Conservation (phyloP, 805 yeast species). For the Cyberlindnera mrakii region DNA sequence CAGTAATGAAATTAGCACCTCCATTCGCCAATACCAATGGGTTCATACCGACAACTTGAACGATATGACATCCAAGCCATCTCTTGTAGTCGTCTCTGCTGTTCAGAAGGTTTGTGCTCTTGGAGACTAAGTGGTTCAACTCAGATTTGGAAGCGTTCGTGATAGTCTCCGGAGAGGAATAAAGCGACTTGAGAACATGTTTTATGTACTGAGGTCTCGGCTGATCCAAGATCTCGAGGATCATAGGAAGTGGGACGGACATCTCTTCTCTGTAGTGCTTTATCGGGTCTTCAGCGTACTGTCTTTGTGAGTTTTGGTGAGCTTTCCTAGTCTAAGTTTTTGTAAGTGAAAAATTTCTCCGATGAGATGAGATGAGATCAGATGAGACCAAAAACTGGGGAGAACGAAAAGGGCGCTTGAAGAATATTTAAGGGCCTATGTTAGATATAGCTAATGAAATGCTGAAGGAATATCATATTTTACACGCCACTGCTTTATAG, state of each 20-base stretch:
- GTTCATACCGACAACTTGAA: conserved; percentile 20
- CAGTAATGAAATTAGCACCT: conserved; percentile 32
- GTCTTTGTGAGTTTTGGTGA: too few species aligned
- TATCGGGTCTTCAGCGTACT: too few species aligned
- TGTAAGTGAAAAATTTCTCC: conserved; percentile 2
- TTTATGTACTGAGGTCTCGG: conserved; percentile 16
- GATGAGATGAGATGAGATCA: not conserved
- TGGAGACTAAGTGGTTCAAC: conserved; percentile 41
- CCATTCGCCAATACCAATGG: conserved; percentile 28
- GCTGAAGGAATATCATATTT: too few species aligned
- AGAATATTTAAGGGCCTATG: too few species aligned
- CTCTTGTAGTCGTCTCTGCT: conserved; percentile 27
- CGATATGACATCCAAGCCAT: conserved; percentile 32
- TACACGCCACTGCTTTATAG: too few species aligned
- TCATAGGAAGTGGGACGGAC: conserved; percentile 19
- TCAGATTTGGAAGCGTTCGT: conserved; percentile 42
- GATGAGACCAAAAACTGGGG: not conserved
- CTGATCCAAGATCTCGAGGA: conserved; percentile 14
- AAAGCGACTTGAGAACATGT: conserved; percentile 19
- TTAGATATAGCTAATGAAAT: too few species aligned
- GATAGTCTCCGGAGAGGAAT: conserved; percentile 25
- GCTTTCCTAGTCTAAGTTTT: not conserved
- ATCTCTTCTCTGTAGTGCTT: too few species aligned
- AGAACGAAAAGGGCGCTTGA: too few species aligned
- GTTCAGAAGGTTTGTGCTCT: conserved; percentile 26